These are phyloP conservation scores for Anthracocystis walkeri DNA, from an alignment of 1,284 basidiomycete species.

Conservation along the genomic window DNA sequence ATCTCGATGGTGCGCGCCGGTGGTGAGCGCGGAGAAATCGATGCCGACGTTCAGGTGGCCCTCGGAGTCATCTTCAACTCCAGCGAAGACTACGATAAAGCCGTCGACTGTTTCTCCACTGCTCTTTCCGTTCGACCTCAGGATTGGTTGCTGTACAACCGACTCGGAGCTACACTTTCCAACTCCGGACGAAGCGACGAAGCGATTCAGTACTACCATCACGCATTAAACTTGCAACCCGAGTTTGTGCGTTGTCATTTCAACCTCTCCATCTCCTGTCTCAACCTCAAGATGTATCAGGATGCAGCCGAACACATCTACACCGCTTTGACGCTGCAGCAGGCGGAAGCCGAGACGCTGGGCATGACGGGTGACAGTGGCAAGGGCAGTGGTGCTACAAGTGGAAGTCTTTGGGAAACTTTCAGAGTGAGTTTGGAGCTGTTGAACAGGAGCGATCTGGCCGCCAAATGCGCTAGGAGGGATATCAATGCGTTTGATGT, in stretches of 20 bases:
- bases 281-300: slow-evolving; percentile 67
- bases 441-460: slow-evolving; percentile 63
- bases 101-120: slow-evolving; percentile 92
- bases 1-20: slow-evolving; percentile 69
- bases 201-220: slow-evolving; percentile 89
- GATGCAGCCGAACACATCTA: slow-evolving; percentile 67
- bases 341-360: slow-evolving; percentile 49
- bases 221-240: slow-evolving; percentile 89
- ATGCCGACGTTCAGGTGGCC: slow-evolving; percentile 95
- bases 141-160: slow-evolving; percentile 95
- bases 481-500: slow-evolving; percentile 59
- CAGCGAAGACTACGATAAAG: slow-evolving; percentile 86
- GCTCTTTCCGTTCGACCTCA: slow-evolving; percentile 88
- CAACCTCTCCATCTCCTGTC: slow-evolving; percentile 64
- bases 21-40: slow-evolving; percentile 48
- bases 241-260: slow-evolving; percentile 81
- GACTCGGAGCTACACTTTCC: slow-evolving; percentile 94
- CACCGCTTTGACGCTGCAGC: slow-evolving; percentile 64
- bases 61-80: slow-evolving; percentile 93
- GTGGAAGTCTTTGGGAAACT: slow-evolving; percentile 64
- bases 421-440: slow-evolving; percentile 65
- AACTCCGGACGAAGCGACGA: slow-evolving; percentile 84
- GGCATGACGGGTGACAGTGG: slow-evolving; percentile 12
- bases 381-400: slow-evolving; percentile 29
- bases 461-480: slow-evolving; percentile 35